Evolutionary conservation across 2,329 filamentous ascomycete species (phyloP), one percentile per base, ranked within the genome.

Genomic region (Hypocrella siamensis): DNA sequence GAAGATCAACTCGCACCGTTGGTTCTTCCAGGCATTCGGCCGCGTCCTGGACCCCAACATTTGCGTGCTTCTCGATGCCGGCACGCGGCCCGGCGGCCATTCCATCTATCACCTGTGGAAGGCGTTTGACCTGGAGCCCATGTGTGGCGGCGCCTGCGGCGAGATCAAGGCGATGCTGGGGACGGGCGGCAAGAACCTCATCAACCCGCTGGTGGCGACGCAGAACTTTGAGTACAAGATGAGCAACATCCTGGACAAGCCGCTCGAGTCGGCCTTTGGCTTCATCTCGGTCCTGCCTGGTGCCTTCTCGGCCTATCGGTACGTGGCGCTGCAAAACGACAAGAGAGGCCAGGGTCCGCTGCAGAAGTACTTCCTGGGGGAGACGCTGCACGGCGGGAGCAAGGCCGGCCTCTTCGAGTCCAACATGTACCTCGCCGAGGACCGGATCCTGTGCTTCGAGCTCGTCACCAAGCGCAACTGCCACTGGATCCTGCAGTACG

Each of bases 201-300:
- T 94, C 42, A 98, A 96, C 48, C 90, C 90, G 1, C 69, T 98
- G 4, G 82, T 98, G 16, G 90, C 90, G 3, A 86, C 86, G 1
- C 90, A 98, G 48, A 98, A 98, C 51, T 98, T 98, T 46, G 90
- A 98, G 61, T 98, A 98, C 69, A 98, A 98, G 68, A 93, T 98
- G 80, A 93, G 84, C 54, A 98, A 98, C 49, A 98, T 98, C 49
- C 69, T 98, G 28, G 90, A 98, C 55, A 98, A 98, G 60, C 90
- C 90, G 3, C 63, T 98, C 26, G 90, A 98, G 53, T 96, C 88
- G 4, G 83, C 88, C 0, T 98, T 98, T 54, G 90, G 90, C 29
- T 98, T 96, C 60, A 96, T 98, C 51, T 84, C 83, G 28, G 90
- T 98, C 47, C 65, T 98, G 49, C 90, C 90, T 1, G 90, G 90